These are phyloP conservation scores for Mucor sp. DNA, from an alignment of 371 early-diverging fungal genomes.

Conservation along the genomic window DNA sequence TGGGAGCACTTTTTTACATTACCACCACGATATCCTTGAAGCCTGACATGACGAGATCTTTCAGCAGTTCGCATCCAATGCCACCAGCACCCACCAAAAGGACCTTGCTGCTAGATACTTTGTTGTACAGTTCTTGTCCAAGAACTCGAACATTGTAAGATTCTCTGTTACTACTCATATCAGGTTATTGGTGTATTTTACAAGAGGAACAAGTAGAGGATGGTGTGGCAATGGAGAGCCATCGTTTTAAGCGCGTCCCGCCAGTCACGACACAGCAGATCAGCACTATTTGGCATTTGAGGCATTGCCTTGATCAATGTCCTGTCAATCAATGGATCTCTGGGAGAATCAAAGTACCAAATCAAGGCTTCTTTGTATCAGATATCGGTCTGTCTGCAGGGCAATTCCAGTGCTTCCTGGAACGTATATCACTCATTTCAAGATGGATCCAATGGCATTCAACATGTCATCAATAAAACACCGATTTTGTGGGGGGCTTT, in stretches of 20 bases:
- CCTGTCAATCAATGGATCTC: background rate
- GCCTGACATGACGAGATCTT: conserved; percentile 91
- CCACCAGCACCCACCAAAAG: conserved; percentile 96
- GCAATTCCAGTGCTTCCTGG: background rate
- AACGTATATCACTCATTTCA: background rate
- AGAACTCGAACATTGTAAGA: conserved; percentile 37
- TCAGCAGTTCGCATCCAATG: conserved; percentile 98
- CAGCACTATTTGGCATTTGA: background rate
- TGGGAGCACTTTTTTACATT: conserved; percentile 11
- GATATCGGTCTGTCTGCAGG: no score
- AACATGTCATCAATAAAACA: conserved; percentile 4
- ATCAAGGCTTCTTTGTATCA: background rate
- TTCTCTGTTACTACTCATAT: conserved; percentile 19
- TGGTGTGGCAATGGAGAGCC: background rate
- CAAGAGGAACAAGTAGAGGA: background rate
- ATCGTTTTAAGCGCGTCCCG: background rate
- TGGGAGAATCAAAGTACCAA: background rate
- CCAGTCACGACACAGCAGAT: background rate
- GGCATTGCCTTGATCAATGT: background rate
- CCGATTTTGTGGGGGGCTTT: background rate
- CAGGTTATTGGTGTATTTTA: background rate
- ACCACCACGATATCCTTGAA: conserved; percentile 84
- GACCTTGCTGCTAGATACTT: conserved; percentile 46
- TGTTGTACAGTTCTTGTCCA: conserved; percentile 39
- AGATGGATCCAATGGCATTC: background rate